Percentiles rank a stretch among this genome's conserved stretches.
Conservation (phyloP, 192 early-diverging fungal species). For the Podila horticola region DNA sequence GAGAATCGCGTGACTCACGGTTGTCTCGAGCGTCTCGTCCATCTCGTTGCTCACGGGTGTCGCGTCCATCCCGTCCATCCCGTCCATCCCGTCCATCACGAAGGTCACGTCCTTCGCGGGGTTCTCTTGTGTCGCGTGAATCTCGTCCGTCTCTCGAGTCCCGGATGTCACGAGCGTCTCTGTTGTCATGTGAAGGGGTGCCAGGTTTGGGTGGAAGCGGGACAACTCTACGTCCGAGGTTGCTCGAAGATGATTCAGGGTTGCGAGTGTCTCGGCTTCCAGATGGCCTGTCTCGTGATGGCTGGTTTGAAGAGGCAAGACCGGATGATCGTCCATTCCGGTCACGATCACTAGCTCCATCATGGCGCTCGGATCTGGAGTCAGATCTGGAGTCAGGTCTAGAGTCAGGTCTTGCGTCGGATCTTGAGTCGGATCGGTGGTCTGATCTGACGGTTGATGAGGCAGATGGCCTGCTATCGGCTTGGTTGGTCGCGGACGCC, state of each 20-base stretch:
- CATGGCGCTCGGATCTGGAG: not conserved
- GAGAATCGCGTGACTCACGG: not conserved
- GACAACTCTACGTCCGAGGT: slow-evolving; percentile 17
- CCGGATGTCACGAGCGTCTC: slow-evolving; percentile 4
- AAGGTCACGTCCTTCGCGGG: not conserved
- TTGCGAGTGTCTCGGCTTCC: slow-evolving; percentile 22
- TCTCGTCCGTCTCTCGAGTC: slow-evolving; percentile 19
- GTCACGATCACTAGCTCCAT: not conserved
- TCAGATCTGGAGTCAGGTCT: not conserved
- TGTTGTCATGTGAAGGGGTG: slow-evolving; percentile 7
- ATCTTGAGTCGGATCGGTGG: not conserved
- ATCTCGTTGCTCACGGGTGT: slow-evolving; percentile 8
- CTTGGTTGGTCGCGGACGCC: not conserved
- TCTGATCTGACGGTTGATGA: not conserved
- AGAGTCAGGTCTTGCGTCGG: not conserved
- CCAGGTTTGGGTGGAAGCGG: slow-evolving; percentile 45
- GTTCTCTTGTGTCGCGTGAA: not conserved
- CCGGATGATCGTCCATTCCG: not conserved
- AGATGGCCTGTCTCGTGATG: slow-evolving; percentile 16
- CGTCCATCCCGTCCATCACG: not conserved
- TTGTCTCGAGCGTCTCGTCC: slow-evolving; percentile 29
- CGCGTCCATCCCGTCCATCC: not conserved
- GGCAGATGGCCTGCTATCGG: not conserved
- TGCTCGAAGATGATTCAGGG: slow-evolving; percentile 3
- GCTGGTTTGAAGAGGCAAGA: not conserved